Percentiles rank a stretch among this genome's conserved stretches.
phyloP scores from a whole-genome alignment of 495 filamentous ascomycete species.

The Astrothelium subdiscretum region DNA sequence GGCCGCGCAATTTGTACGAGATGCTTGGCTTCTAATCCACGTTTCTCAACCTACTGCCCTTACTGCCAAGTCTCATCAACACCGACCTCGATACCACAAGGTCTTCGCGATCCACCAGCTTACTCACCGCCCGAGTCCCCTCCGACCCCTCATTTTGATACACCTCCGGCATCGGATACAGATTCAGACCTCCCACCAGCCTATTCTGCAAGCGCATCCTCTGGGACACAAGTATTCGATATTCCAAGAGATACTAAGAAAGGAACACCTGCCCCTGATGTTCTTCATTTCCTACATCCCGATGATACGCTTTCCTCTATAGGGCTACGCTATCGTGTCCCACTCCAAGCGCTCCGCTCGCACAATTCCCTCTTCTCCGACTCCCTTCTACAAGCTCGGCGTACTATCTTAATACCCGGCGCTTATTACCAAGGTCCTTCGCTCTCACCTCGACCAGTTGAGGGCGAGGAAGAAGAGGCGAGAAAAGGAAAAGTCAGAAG shows the following conservation, averaged over 20 bases:
- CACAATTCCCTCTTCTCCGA: slow-evolving; percentile 55
- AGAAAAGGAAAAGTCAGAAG: slow-evolving; percentile 53
- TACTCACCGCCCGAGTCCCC: slow-evolving; percentile 35
- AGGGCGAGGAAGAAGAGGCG: slow-evolving; percentile 56
- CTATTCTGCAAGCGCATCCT: slow-evolving; percentile 23
- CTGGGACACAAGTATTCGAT: slow-evolving; percentile 13
- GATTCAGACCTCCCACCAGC: slow-evolving; percentile 20
- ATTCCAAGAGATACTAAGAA: slow-evolving; percentile 21
- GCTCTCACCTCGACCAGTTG: slow-evolving; percentile 52
- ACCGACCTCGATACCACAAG: slow-evolving; percentile 42
- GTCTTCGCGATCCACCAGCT: slow-evolving; percentile 45
- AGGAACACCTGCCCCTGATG: slow-evolving; percentile 35
- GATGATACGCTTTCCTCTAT: slow-evolving; percentile 52
- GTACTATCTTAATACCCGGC: slow-evolving; percentile 55
- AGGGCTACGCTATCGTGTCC: slow-evolving; percentile 55
- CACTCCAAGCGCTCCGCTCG: slow-evolving; percentile 39
- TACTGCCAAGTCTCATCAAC: slow-evolving; percentile 44
- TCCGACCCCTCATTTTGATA: slow-evolving; percentile 13
- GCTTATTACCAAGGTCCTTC: slow-evolving; percentile 51
- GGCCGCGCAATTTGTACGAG: slow-evolving; percentile 51
- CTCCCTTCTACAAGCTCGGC: slow-evolving; percentile 51
- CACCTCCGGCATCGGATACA: slow-evolving; percentile 21
- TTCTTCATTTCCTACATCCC: slow-evolving; percentile 56
- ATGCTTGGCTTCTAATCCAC: slow-evolving; percentile 55
- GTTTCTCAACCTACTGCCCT: slow-evolving; percentile 60